A percentile compares a stretch with the other conserved stretches of the same genome.
Evolutionary conservation across 805 yeast species (phyloP).

Genomic region (Nakazawaea wyomingensis): DNA sequence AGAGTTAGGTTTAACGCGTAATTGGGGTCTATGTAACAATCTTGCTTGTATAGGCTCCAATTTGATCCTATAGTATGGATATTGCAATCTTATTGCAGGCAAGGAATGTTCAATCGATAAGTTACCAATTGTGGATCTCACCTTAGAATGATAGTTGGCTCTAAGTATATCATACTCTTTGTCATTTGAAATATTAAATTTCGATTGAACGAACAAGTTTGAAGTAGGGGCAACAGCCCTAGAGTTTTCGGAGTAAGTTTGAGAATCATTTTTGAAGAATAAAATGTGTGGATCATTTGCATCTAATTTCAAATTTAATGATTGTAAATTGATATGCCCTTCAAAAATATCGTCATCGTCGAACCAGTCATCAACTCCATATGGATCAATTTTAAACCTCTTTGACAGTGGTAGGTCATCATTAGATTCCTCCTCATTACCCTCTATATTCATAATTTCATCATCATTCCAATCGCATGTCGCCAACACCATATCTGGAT

Average conservation of each 20-base stretch:
- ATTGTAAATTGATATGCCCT: slow-evolving; percentile 43
- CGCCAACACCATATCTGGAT: slow-evolving; percentile 57
- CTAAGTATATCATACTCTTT: slow-evolving; percentile 75
- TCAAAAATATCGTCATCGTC: slow-evolving; percentile 71
- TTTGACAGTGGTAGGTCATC: slow-evolving; percentile 14
- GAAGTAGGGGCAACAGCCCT: slow-evolving; percentile 43
- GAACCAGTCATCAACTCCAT: slow-evolving; percentile 38
- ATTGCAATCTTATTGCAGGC: slow-evolving; percentile 82
- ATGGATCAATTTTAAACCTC: slow-evolving; percentile 24
- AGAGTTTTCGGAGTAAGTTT: slow-evolving; percentile 13
- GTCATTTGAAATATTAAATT: slow-evolving; percentile 87
- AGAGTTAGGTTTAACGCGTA: slow-evolving; percentile 74
- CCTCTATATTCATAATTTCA: slow-evolving; percentile 47
- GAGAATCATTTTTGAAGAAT: slow-evolving; percentile 43
- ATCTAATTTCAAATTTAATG: slow-evolving; percentile 50
- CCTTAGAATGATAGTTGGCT: slow-evolving; percentile 84
- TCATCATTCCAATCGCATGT: slow-evolving; percentile 79
- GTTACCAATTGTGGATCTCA: slow-evolving; percentile 88
- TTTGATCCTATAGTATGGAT: slow-evolving; percentile 84
- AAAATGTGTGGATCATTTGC: slow-evolving; percentile 83
- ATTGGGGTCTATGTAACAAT: slow-evolving; percentile 73
- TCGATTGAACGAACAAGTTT: slow-evolving; percentile 48
- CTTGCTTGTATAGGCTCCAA: slow-evolving; percentile 64
- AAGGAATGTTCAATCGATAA: slow-evolving; percentile 85
- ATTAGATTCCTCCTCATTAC: slow-evolving; percentile 10